Evolutionary conservation across 2,329 filamentous ascomycete species (phyloP), one percentile per base, ranked within the genome.

Genomic region (Apiospora kogelbergensis): DNA sequence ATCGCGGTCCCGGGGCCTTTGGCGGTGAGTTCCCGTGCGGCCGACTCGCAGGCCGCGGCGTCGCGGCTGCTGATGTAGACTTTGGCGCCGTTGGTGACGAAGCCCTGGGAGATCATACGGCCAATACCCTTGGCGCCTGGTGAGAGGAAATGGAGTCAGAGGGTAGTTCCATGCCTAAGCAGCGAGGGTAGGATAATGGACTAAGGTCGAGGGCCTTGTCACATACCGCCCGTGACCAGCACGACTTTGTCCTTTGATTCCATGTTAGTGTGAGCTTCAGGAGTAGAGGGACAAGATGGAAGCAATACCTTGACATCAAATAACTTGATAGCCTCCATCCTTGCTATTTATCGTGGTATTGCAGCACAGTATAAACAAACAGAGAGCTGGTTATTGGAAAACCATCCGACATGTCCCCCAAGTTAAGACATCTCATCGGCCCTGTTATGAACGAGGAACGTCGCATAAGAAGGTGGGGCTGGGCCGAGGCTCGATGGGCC

Each of bases 21-120:
- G 13, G 83, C 80, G 71, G 86, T 89, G 69, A 91, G 82, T 73
- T 88, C 85, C n/a, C 82, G 78, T 66, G 85, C 88, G 1, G 88
- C 85, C 67, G 83, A 70, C 41, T 84, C 82, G 79, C 89, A 91
- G 45, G 88, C 85, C 66, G 83, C 80, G 26, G 83, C 86, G 77
- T 91, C 88, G 73, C 90, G 85, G 6, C 88, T 91, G 6, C 88
- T 88, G 70, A 92, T 88, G 83, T 91, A 91, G 20, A 91, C 89
- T 66, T 82, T 87, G 45, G 86, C 86, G 68, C 89, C 88, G 78
- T 90, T 91, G 68, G 82, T 77, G n/a, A 91, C 84, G 79, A 90
- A 91, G 69, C 88, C 90, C 68, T 89, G 83, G 41, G 88, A 86
- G 71, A 92, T 91, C 89, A 91, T 91, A 70, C 86, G 86, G 20